Base-by-base conservation (phyloP, 2,329 filamentous ascomycete species). In the Knufia fluminis region DNA sequence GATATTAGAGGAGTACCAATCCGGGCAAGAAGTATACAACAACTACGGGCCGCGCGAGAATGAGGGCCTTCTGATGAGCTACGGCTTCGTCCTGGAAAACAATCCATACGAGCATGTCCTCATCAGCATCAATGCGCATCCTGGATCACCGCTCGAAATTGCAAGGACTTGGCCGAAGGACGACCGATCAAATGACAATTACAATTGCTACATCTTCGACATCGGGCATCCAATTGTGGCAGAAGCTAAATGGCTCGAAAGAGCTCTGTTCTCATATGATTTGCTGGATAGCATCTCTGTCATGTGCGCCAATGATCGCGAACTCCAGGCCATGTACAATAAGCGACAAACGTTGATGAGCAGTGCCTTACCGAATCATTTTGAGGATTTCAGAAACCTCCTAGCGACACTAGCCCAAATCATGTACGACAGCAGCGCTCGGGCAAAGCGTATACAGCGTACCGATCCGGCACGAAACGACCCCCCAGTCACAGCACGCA, bases 1-100 rank as follows among this genome's bases (percentile, higher is more conserved):
- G 35, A 68, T 73, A 1, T 63, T 73, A 19, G 65, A 72, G 9
- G 60, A 66, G 6, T 74, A 81, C 57, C 43, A 55, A 3, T 66
- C 77, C 0, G 79, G 80, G 0, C 64, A 77, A 24, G 71, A 76
- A 54, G 66, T 76, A 20, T 82, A 73, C 59, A 86, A 86, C 68
- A 87, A 86, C 62, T 89, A 89, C 60, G 84, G 84, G 24, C 66
- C 71, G n/a, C 85, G 86, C 64, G 85, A 83, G 4, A 89, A 88
- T 59, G 83, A 82, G 51, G 82, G 86, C 66, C 68, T 71, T 68
- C 65, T 72, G 60, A 64, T 71, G 57, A 70, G 68, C 47, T 72
- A 72, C 50, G 69, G 69, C 9, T 72, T 72, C 58, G 69, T 68
- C 33, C 61, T 70, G n/a, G 51, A 58, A 3, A 58, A 66, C 19